phyloP scores from a whole-genome alignment of 2,329 filamentous ascomycete genomes.

The Plectosphaerella sp. region DNA sequence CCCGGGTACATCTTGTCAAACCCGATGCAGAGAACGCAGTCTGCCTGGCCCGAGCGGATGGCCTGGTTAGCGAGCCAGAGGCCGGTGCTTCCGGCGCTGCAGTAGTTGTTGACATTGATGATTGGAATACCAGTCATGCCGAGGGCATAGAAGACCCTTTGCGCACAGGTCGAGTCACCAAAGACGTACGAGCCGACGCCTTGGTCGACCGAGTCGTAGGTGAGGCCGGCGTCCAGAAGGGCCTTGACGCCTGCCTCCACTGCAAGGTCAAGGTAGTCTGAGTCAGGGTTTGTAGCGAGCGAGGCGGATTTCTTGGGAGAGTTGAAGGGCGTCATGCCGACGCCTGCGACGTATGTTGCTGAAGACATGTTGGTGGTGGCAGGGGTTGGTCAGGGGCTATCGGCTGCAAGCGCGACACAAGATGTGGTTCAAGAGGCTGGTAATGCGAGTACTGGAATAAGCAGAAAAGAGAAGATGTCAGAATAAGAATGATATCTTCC shows the following conservation, averaged over 20 bases:
- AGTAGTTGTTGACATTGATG: constrained; percentile 19
- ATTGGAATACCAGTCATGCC: constrained; percentile 20
- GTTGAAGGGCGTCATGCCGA: constrained; percentile 17
- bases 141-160: constrained; percentile 20
- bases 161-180: constrained; percentile 16
- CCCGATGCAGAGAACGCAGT: constrained; percentile 17
- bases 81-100: constrained; percentile 16
- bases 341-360: constrained; percentile 16
- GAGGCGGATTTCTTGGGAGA: constrained; percentile 3
- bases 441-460: no score
- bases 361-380: background rate
- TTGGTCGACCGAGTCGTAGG: constrained; percentile 17
- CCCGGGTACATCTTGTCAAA: constrained; percentile 20
- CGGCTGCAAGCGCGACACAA: no score
- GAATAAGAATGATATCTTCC: no score
- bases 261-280: constrained; percentile 25
- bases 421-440: background rate
- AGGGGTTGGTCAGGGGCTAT: background rate
- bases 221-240: constrained; percentile 17
- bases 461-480: no score
- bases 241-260: constrained; percentile 20
- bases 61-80: constrained; percentile 14
- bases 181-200: constrained; percentile 16
- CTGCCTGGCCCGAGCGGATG: constrained; percentile 12
- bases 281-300: constrained; percentile 18